Conservation (phyloP, 352 stramenopile genomes). For the Globisporangium cystogenes region DNA sequence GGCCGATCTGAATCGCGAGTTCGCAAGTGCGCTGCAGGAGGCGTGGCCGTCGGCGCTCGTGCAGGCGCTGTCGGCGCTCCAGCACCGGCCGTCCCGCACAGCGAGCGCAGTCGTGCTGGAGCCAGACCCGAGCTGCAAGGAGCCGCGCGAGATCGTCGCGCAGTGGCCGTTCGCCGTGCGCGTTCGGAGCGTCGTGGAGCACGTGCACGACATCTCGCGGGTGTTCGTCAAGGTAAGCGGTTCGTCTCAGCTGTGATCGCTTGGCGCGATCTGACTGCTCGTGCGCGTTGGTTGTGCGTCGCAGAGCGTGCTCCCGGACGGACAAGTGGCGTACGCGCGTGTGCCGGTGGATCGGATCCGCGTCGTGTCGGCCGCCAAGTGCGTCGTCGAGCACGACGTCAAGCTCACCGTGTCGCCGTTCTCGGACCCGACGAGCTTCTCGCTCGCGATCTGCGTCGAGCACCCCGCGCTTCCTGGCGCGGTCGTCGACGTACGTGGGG, state of each 20-base stretch:
- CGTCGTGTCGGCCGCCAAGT: constrained; percentile 11
- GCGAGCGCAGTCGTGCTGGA: constrained; percentile 22
- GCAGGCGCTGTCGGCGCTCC: constrained; percentile 3
- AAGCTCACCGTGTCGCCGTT: constrained; percentile 37
- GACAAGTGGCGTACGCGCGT: constrained; percentile 27
- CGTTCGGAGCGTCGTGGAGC: constrained; percentile 19
- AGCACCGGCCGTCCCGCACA: constrained; percentile 1
- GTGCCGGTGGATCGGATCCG: constrained; percentile 22
- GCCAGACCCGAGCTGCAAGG: constrained; percentile 15
- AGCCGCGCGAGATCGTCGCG: constrained; percentile 39
- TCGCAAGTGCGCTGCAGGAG: constrained; percentile 20
- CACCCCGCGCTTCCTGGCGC: constrained; percentile 22
- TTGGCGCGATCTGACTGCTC: constrained; percentile 1
- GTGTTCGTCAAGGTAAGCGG: constrained; percentile 30
- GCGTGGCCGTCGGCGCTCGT: constrained; percentile 28
- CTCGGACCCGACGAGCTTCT: constrained; percentile 47
- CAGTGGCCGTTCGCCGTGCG: constrained; percentile 43
- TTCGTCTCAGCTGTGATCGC: no score
- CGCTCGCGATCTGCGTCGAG: constrained; percentile 30
- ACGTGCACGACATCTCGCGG: constrained; percentile 26
- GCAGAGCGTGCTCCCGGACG: constrained; percentile 34
- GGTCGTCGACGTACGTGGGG: constrained; percentile 1
- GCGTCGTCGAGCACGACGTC: constrained; percentile 28
- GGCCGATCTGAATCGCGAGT: constrained; percentile 25
- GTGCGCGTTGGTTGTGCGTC: neutral